Evolutionary conservation across 2,329 filamentous ascomycete species (phyloP), one percentile per base, ranked within the genome.

Genomic region (Atkinsonella hypoxylon): DNA sequence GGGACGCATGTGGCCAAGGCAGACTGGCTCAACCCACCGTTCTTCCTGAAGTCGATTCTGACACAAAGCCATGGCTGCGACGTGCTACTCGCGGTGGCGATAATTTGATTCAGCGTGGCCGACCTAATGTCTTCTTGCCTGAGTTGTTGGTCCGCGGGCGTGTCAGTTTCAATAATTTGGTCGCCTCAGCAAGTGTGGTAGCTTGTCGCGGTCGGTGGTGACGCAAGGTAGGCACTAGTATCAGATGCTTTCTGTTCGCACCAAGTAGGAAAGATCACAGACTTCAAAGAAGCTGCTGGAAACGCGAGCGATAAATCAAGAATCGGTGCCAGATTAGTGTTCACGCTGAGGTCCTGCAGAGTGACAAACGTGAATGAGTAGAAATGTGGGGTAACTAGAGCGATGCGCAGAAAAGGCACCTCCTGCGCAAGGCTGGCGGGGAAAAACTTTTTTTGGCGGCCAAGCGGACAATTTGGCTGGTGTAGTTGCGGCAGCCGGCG

Each of bases 31-130:
- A 30, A 69, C 79, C 57, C 76, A 90, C 87, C 89, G 77, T 74
- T 95, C 89, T 69, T 95, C 89, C 57, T 89, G 85, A 39, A 95
- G 77, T 54, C 91, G 80, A 64, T 94, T 94, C 63, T 86, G 81
- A 65, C 89, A 95, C 48, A 97, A 79, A 59, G 89, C 85, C 89
- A 95, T 95, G 53, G 51, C 67, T 55, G 41, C 30, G 31, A 31
- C 51, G 60, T 56, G 39, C 26, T 36, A 32, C 12, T 12, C 15
- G 13, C 18, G 53, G 47, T 45, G 22, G 38, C 20, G 11, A n/a
- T 11, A n/a, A 26, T 5, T 31, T 7, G 4, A 26, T 39, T 53
- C n/a, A 8, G 20, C 13, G 8, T 17, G 4, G 22, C 30, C 12
- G 20, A 20, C 40, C 11, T 13, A 3, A 7, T 22, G 26, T 31